These are phyloP conservation scores for Saccharomyces mikatae DNA, from an alignment of 805 yeast genomes.

Conservation along the genomic window DNA sequence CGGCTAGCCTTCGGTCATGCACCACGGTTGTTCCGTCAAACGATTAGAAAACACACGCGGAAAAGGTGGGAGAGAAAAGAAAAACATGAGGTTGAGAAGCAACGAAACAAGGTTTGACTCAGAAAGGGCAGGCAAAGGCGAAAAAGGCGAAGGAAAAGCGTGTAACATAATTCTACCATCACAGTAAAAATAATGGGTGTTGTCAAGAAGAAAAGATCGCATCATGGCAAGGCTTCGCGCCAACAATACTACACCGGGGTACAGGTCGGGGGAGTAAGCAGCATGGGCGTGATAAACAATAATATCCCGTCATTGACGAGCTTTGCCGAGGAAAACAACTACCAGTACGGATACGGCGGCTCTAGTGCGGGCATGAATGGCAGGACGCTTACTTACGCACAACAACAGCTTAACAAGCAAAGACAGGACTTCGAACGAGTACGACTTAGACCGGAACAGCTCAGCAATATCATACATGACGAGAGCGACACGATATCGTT, in stretches of 20 bases:
- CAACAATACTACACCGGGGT: conserved; percentile 1
- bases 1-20: not conserved
- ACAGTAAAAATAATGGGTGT: conserved; percentile 17
- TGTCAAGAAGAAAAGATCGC: conserved; percentile 21
- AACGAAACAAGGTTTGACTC: not conserved
- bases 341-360: not conserved
- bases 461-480: conserved; percentile 24
- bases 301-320: conserved; percentile 1
- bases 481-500: conserved; percentile 30
- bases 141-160: not conserved
- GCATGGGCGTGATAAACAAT: conserved; percentile 8
- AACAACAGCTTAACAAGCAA: conserved; percentile 13
- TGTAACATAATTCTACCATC: not conserved
- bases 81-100: not conserved
- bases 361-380: not conserved
- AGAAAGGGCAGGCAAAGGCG: not conserved
- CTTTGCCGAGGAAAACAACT: not conserved
- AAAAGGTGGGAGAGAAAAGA: not conserved
- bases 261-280: conserved; percentile 10
- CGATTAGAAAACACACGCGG: not conserved
- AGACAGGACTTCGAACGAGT: conserved; percentile 15
- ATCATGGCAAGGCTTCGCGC: conserved; percentile 14
- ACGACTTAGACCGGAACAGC: conserved; percentile 24
- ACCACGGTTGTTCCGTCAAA: not conserved
- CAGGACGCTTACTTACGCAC: not conserved